Percentiles rank a stretch among this genome's conserved stretches.
These are phyloP conservation scores for Aspergillus awamori DNA, from an alignment of 2,329 filamentous ascomycete genomes.

Conservation along the genomic window DNA sequence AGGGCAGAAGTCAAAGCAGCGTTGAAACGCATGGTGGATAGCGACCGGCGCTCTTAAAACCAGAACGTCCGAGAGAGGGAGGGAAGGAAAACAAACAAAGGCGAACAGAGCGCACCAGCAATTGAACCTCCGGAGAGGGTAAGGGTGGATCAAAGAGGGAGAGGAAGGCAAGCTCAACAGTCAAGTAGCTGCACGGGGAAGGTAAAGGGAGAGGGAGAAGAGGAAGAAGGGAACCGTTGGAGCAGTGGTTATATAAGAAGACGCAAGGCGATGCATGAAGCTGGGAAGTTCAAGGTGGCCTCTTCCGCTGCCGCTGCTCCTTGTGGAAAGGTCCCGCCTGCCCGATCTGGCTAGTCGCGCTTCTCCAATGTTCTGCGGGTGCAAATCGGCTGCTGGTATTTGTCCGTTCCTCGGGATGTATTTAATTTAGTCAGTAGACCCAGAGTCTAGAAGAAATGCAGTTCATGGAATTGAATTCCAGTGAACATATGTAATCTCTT, in stretches of 20 bases:
- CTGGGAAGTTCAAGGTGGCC: constrained; percentile 48
- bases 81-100: constrained; percentile 21
- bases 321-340: constrained; percentile 18
- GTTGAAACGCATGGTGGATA: constrained; percentile 77
- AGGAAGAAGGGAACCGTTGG: constrained; percentile 25
- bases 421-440: background rate
- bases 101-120: constrained; percentile 21
- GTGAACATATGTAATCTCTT: too few species aligned
- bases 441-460: background rate
- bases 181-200: constrained; percentile 9
- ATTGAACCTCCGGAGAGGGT: constrained; percentile 26
- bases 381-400: constrained; percentile 3
- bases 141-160: constrained; percentile 6
- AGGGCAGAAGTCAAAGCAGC: constrained; percentile 71
- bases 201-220: constrained; percentile 21
- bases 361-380: constrained; percentile 23
- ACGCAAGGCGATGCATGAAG: constrained; percentile 22
- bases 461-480: too few species aligned
- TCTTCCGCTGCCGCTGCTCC: constrained; percentile 37
- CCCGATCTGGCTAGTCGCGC: constrained; percentile 22
- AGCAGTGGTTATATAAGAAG: constrained; percentile 36
- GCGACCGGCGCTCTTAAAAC: constrained; percentile 1
- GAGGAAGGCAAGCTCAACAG: constrained; percentile 15
- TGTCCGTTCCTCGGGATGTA: background rate
- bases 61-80: background rate